phyloP scores from a whole-genome alignment of 2,329 filamentous ascomycete genomes.

The Penicillium sclerotigenum region DNA sequence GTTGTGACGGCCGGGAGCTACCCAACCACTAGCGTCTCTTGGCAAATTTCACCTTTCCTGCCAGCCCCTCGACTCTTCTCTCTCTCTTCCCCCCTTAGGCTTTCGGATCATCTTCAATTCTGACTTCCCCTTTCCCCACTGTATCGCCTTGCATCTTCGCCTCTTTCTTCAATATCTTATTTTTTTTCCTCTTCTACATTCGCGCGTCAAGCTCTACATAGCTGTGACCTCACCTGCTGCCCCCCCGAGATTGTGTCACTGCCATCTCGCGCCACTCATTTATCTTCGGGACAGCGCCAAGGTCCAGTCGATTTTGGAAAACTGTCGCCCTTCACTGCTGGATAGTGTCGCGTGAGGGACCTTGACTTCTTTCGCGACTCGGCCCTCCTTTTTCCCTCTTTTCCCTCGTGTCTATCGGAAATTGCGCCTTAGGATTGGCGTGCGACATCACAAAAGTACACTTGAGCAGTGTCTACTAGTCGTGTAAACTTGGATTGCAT shows the following conservation, averaged over 20 bases:
- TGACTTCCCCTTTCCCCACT: constrained; percentile 6
- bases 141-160: constrained; percentile 4
- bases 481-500: constrained; percentile 26
- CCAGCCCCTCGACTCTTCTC: constrained; percentile 29
- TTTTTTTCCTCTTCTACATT: constrained; percentile 2
- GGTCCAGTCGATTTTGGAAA: not conserved
- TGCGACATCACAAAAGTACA: not conserved
- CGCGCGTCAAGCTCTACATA: constrained; percentile 5
- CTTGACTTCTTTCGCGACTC: not conserved
- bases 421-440: not conserved
- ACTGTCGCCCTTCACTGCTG: constrained; percentile 2
- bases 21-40: constrained; percentile 27
- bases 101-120: constrained; percentile 13
- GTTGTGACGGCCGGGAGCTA: constrained; percentile 23
- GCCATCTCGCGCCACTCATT: constrained; percentile 8
- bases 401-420: not conserved
- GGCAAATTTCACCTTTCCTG: constrained; percentile 28
- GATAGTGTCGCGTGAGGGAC: constrained; percentile 10
- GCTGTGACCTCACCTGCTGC: constrained; percentile 6
- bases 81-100: constrained; percentile 18
- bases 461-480: not conserved
- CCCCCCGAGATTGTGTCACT: constrained; percentile 5
- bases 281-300: constrained; percentile 3
- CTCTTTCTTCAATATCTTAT: constrained; percentile 3
- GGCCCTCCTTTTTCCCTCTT: not conserved